Conservation (phyloP, 352 stramenopile species). For the Sclerospora graminicola region DNA sequence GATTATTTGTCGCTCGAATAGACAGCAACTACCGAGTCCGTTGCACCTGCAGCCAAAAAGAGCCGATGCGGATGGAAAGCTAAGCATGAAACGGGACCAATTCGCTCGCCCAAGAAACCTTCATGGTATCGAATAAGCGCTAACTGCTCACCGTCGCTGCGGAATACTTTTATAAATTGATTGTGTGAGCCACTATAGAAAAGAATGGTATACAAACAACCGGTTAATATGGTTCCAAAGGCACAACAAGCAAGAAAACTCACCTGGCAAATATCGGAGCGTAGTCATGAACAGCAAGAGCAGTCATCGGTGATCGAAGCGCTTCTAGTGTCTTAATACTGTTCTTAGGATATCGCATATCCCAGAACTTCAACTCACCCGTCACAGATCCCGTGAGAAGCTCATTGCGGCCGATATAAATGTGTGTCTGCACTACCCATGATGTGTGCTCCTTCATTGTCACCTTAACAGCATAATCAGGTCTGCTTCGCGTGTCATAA, state of each 20-base stretch:
- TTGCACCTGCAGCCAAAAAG: conserved; percentile 90
- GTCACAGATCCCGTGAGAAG: conserved; percentile 91
- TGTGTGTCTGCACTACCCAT: conserved; percentile 92
- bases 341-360: conserved; percentile 84
- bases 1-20: conserved; percentile 79
- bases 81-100: conserved; percentile 94
- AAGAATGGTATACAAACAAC: not conserved
- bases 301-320: conserved; percentile 92
- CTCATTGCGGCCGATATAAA: conserved; percentile 74
- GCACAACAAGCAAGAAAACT: not conserved
- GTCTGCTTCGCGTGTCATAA: conserved; percentile 88
- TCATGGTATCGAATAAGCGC: conserved; percentile 92
- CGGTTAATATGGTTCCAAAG: not conserved
- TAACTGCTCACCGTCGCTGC: conserved; percentile 80
- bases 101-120: conserved; percentile 93
- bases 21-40: conserved; percentile 93
- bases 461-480: conserved; percentile 53
- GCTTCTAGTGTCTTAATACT: conserved; percentile 85
- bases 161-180: conserved; percentile 98
- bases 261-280: conserved; percentile 92
- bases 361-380: conserved; percentile 96
- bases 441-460: conserved; percentile 87
- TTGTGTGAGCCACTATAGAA: conserved; percentile 89
- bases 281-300: conserved; percentile 91
- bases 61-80: conserved; percentile 96